Evolutionary conservation across 225 moss, liverwort and hornwort genomes (phyloP), one percentile per base, ranked within the genome.

Genomic region (Polytrichum formosum): DNA sequence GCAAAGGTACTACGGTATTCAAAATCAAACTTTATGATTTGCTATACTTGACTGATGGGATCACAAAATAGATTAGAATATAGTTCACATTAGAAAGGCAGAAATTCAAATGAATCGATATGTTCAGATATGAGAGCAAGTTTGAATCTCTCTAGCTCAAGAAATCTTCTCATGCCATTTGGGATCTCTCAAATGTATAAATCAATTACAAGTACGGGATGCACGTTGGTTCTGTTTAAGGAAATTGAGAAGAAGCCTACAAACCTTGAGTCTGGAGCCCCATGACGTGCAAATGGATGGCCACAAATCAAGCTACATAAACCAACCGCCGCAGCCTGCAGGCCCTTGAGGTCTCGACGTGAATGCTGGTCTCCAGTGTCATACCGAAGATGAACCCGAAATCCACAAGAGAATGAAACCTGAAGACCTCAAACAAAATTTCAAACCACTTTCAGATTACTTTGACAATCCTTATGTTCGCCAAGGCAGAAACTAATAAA

Each of bases 181-280:
- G 6, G 4, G 9, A 58, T n/a, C 6, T 9, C 58, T 58, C 56
- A 58, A n/a, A 20, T 58, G 7, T 7, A 13, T 2, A 8, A 1
- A 58, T 23, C 17, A 63, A 63, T 16, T 22, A 62, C 61, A 10
- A 10, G 16, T 22, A 21, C 0, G 26, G 26, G 26, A 5, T 63
- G 62, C 16, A 2, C 5, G 27, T 63, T 26, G 20, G 23, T 20
- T 58, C 2, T 20, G 6, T 58, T 6, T 1, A 60, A 58, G 28
- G 5, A 30, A 9, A 60, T 69, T 27, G 28, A 29, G 53, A 28
- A 56, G 56, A 56, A 18, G 60, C 23, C 35, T 20, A 75, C 68
- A 33, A 67, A 85, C 85, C 85, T 64, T 85, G 85, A 65, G 77
- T 82, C 58, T 80, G 82, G 66, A 79, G 74, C 19, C 79, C 85